Evolutionary conservation across 1,139 yeast species (phyloP), one percentile per base, ranked within the genome.

Genomic region (Suhomyces wounanorum): DNA sequence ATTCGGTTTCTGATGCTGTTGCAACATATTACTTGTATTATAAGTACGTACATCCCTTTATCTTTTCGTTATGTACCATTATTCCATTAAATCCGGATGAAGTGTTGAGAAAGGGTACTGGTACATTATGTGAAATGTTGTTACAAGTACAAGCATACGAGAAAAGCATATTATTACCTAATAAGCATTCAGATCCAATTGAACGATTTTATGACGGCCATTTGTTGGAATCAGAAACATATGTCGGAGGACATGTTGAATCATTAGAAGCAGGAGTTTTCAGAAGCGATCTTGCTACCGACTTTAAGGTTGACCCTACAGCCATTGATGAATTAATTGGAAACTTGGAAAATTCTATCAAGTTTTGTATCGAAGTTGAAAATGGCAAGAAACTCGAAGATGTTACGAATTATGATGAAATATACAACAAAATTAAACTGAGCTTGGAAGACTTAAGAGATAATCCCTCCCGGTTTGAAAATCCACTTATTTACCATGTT

Each of bases 181-280:
- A 94, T 66, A 95, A 95, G 68, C 96, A 95, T 62, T 79, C 85
- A 8, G 99, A 94, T 58, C 97, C 98, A 0, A 77, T 88, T 18
- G 98, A 94, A 66, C 74, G 97, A 58, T 94, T 94, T 65, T 94
- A 90, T 66, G 88, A 94, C 59, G 99, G 99, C 1, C 99, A 95
- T 69, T 70, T 95, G 49, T 68, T 95, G 37, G 98, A 92, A 63
- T 87, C 96, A 1, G 99, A 95, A 69, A 95, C 99, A 0, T 95
- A 95, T 65, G 99, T 95, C 18, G 99, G 99, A 55, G 99, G 99
- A 2, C 99, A 95, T 62, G 99, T 95, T 38, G 99, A 95, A 69
- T 89, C 97, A 2, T 72, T 95, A 51, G 99, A 95, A 67, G 97
- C 99, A 6, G 99, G 99, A 51, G 99, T 95, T 1, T 95, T 95